These are phyloP conservation scores for Aspergillus baeticus DNA, from an alignment of 495 filamentous ascomycete species.

Conservation along the genomic window DNA sequence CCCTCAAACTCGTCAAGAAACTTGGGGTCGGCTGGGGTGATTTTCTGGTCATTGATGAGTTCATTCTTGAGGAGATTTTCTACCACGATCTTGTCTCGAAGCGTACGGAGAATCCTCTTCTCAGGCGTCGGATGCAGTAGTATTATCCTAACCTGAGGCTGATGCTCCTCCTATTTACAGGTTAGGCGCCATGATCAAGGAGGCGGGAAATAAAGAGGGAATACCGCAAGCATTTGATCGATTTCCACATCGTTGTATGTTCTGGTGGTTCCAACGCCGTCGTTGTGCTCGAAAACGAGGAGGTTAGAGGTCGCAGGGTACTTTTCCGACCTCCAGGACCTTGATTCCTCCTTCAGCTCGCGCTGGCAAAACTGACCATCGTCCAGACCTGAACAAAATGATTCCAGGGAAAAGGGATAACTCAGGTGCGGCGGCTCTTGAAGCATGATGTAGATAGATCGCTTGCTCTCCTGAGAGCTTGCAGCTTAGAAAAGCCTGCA, in stretches of 20 bases:
- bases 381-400: slow-evolving; percentile 8
- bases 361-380: slow-evolving; percentile 11
- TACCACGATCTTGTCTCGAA: not conserved
- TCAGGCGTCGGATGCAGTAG: slow-evolving; percentile 8
- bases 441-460: not conserved
- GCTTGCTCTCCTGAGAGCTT: not conserved
- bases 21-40: not conserved
- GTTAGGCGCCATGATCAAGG: not conserved
- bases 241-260: not conserved
- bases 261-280: slow-evolving; percentile 4
- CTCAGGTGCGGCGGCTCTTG: not conserved
- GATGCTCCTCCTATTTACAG: not conserved
- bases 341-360: slow-evolving; percentile 11
- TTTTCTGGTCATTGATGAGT: slow-evolving; percentile 7
- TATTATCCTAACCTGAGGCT: slow-evolving; percentile 10
- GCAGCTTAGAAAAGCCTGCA: not conserved
- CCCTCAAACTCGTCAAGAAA: slow-evolving; percentile 1
- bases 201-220: not conserved
- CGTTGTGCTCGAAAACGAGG: slow-evolving; percentile 4
- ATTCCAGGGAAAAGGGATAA: slow-evolving; percentile 6
- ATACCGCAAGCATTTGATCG: slow-evolving; percentile 3
- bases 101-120: slow-evolving; percentile 4
- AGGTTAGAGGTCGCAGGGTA: slow-evolving; percentile 7
- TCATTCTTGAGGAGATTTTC: slow-evolving; percentile 12
- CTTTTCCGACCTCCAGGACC: slow-evolving; percentile 10